These are phyloP conservation scores for Eurotiales sp. DNA, from an alignment of 2,329 filamentous ascomycete species.

Conservation along the genomic window DNA sequence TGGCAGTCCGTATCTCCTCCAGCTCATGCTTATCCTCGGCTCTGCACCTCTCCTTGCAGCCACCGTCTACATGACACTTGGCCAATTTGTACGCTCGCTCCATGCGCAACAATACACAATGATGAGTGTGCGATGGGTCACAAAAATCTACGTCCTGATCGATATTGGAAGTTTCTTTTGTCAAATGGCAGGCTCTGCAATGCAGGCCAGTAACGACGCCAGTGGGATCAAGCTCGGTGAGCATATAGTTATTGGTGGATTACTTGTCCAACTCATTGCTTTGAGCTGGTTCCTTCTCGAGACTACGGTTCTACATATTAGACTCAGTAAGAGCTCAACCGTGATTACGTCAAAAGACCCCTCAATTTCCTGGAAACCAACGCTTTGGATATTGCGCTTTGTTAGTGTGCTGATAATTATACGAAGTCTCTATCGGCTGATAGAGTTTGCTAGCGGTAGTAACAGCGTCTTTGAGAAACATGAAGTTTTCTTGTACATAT, in stretches of 20 bases:
- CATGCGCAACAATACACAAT: conserved; percentile 33
- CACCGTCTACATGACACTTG: conserved; percentile 36
- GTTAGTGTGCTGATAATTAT: conserved; percentile 24
- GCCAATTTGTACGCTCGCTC: conserved; percentile 34
- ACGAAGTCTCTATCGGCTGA: conserved; percentile 26
- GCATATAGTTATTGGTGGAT: conserved; percentile 12
- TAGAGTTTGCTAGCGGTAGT: conserved; percentile 24
- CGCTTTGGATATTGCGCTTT: conserved; percentile 27
- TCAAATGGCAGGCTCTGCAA: conserved; percentile 30
- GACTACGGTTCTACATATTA: neutral
- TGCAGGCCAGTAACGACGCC: conserved; percentile 25
- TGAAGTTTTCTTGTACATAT: conserved; percentile 31
- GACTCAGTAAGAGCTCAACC: neutral
- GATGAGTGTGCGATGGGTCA: conserved; percentile 34
- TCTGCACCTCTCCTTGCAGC: conserved; percentile 42
- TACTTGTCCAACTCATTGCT: neutral
- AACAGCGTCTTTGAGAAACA: conserved; percentile 18
- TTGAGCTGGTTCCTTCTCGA: neutral
- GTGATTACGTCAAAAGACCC: neutral
- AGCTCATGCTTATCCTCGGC: conserved; percentile 38
- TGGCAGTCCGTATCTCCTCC: conserved; percentile 31
- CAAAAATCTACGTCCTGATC: conserved; percentile 35
- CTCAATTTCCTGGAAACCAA: conserved; percentile 23
- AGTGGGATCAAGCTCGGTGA: conserved; percentile 21
- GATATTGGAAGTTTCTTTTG: conserved; percentile 33